These are phyloP conservation scores for Malassezia furfur DNA, from an alignment of 1,284 basidiomycete species.

Conservation along the genomic window DNA sequence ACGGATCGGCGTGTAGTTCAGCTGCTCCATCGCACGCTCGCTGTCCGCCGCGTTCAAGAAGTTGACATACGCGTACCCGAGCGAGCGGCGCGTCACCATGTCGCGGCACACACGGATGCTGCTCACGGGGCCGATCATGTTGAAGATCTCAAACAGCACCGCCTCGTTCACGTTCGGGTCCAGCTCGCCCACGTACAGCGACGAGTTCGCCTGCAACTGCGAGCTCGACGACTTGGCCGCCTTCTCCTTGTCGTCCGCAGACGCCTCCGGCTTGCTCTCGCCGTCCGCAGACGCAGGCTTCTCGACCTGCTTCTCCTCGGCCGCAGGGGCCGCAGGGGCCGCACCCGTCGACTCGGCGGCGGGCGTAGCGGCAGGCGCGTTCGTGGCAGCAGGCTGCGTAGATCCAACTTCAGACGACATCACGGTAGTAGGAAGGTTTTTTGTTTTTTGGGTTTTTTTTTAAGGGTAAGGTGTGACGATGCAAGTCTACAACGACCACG, in stretches of 20 bases:
- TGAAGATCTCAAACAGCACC: slow-evolving; percentile 99
- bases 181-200: slow-evolving; percentile 97
- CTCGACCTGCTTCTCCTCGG: neutral
- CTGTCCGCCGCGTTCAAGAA: slow-evolving; percentile 93
- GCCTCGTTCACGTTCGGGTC: slow-evolving; percentile 96
- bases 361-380: slow-evolving; percentile 3
- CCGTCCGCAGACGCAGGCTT: slow-evolving; percentile 2
- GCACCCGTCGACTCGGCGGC: slow-evolving; percentile 3
- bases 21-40: slow-evolving; percentile 96
- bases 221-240: slow-evolving; percentile 6
- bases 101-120: slow-evolving; percentile 99
- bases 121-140: slow-evolving; percentile 98
- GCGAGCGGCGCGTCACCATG: slow-evolving; percentile 96
- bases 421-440: neutral
- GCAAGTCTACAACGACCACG: neutral
- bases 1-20: slow-evolving; percentile 99
- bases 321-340: slow-evolving; percentile 7
- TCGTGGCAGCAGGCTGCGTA: slow-evolving; percentile 18
- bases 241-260: slow-evolving; percentile 5
- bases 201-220: slow-evolving; percentile 52
- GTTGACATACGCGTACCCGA: slow-evolving; percentile 99
- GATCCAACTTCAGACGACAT: slow-evolving; percentile 20
- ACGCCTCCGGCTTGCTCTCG: neutral
- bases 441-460: slow-evolving; percentile 16
- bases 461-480: neutral